These are phyloP conservation scores for Colletotrichum sp. DNA, from an alignment of 2,329 filamentous ascomycete species.

Conservation along the genomic window DNA sequence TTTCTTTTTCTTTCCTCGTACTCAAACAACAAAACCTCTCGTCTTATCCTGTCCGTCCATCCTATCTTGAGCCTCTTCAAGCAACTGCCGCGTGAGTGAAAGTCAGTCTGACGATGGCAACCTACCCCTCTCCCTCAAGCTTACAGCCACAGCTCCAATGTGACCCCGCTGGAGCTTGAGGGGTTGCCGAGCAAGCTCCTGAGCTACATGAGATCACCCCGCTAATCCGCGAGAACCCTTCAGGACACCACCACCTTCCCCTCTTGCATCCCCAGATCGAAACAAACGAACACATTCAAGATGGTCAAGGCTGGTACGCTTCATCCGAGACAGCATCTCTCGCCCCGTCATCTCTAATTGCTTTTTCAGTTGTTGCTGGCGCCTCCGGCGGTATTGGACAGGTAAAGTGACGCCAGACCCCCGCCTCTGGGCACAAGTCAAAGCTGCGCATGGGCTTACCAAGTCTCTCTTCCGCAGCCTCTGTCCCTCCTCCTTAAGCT, in stretches of 20 bases:
- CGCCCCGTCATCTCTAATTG: neutral
- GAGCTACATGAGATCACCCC: conserved; percentile 17
- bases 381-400: conserved; percentile 98
- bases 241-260: neutral
- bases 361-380: conserved; percentile 77
- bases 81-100: neutral
- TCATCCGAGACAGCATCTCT: neutral
- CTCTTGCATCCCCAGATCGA: neutral
- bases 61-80: neutral
- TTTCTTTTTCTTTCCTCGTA: neutral
- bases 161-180: neutral
- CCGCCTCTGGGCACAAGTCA: neutral
- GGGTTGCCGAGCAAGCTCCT: conserved; percentile 2
- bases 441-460: conserved; percentile 21
- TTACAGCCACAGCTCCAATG: neutral
- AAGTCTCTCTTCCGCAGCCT: conserved; percentile 60
- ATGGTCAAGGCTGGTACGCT: conserved; percentile 68
- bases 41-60: neutral
- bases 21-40: neutral
- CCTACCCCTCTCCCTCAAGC: neutral
- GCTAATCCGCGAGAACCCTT: conserved; percentile 16
- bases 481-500: conserved; percentile 96
- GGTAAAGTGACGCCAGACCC: conserved; percentile 55
- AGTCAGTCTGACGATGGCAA: neutral
- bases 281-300: conserved; percentile 31